Conservation (phyloP, 208 protist species). For the Porcisia deanei region DNA sequence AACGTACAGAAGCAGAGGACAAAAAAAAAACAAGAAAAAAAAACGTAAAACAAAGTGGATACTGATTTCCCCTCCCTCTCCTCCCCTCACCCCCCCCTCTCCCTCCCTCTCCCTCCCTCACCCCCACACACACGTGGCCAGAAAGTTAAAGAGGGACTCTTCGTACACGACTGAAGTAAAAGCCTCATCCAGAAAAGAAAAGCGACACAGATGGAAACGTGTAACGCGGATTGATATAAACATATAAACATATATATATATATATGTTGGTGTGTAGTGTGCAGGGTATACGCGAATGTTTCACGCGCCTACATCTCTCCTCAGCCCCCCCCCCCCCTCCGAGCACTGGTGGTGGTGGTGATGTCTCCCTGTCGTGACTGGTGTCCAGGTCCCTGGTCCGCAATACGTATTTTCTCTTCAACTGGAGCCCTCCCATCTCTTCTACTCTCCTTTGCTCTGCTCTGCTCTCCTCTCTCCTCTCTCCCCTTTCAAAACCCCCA, state of each 20-base stretch:
- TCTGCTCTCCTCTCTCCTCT: background rate
- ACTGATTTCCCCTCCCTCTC: background rate
- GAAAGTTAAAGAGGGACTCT: too few species aligned
- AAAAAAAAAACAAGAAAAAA: background rate
- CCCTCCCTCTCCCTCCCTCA: background rate
- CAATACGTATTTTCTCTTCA: background rate
- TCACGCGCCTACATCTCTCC: too few species aligned
- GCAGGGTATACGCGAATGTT: too few species aligned
- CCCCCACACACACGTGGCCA: too few species aligned
- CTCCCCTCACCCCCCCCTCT: background rate
- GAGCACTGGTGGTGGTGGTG: background rate
- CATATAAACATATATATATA: too few species aligned
- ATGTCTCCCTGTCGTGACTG: background rate
- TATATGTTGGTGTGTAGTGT: too few species aligned
- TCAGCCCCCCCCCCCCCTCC: too few species aligned
- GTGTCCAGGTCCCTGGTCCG: background rate
- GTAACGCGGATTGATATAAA: too few species aligned
- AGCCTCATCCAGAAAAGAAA: too few species aligned
- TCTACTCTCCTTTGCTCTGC: background rate
- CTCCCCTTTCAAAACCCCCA: background rate
- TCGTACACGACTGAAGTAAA: too few species aligned
- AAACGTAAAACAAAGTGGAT: background rate
- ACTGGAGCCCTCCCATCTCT: background rate
- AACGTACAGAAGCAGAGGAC: background rate
- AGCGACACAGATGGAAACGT: too few species aligned